Base-by-base conservation (phyloP, 306 rosid species). In the Neltuma alba region DNA sequence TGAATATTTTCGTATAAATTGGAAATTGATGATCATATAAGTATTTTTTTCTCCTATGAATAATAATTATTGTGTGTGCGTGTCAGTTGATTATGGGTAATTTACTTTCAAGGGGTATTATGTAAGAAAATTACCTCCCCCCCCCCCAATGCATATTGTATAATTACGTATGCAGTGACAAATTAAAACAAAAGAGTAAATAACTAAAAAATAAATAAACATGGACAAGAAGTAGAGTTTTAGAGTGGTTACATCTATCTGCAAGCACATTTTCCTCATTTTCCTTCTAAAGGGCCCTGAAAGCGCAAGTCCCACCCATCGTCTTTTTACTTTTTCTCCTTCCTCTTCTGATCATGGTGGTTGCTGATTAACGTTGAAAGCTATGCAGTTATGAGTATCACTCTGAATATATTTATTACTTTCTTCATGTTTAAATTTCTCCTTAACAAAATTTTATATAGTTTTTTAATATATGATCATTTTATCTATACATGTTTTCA, bases 281-380 rank as follows among this genome's bases (percentile, higher is more conserved):
- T 65, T 83, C 75, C 77, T 81, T 81, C 72, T 20, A 3, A 79
- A 15, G 81, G 86, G 85, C 66, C 84, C 82, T 79, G 82, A 77
- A 80, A 47, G 77, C 78, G 33, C 80, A 47, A 67, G 40, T 71
- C 80, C 85, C 63, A 66, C 77, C 74, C 34, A 52, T 78, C 79
- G 42, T 62, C 70, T 14, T 25, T 47, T 60, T 52, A 81, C 81
- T 50, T 45, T 9, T 42, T 48, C 21, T 60, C 21, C 37, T 76
- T 83, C 54, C 65, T 67, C 58, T 81, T 84, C 79, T 85, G 83
- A 86, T 86, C 76, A 86, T 61, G 90, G 91, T 90, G 93, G 94
- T 87, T 92, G 94, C 85, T 62, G 72, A 83, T 90, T 54, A 54
- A n/a, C 14, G 91, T 81, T 55, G 70, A 85, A 42, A 54, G 61